Conservation (phyloP, 2,329 filamentous ascomycete species). For the Fusarium odoratissimum region DNA sequence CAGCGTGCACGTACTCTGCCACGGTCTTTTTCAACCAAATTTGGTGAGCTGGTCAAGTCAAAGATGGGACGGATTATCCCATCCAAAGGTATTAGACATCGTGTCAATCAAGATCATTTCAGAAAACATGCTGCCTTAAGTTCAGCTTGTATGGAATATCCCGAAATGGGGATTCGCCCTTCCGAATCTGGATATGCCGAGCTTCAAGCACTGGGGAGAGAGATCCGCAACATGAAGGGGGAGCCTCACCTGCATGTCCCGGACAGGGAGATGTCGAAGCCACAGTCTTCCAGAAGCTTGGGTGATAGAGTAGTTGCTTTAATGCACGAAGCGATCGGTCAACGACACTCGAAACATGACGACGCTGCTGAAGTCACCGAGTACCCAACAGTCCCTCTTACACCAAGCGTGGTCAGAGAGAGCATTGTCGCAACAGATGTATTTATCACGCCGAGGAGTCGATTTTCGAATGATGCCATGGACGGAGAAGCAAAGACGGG, state of each 20-base stretch:
- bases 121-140: neutral
- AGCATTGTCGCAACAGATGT: slow-evolving; percentile 35
- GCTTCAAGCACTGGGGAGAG: slow-evolving; percentile 32
- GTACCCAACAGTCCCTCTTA: slow-evolving; percentile 10
- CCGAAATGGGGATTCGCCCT: slow-evolving; percentile 41
- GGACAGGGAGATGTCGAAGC: neutral
- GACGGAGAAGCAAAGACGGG: neutral
- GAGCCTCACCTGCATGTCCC: neutral
- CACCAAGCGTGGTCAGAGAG: slow-evolving; percentile 23
- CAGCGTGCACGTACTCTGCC: slow-evolving; percentile 11
- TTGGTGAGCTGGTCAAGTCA: slow-evolving; percentile 46
- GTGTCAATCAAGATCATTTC: neutral
- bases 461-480: slow-evolving; percentile 13
- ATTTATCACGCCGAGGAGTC: slow-evolving; percentile 40
- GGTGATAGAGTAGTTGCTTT: slow-evolving; percentile 35
- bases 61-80: slow-evolving; percentile 26
- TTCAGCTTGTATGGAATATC: slow-evolving; percentile 33
- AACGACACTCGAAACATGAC: slow-evolving; percentile 11
- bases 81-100: slow-evolving; percentile 2
- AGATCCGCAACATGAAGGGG: slow-evolving; percentile 37
- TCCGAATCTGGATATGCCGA: slow-evolving; percentile 39
- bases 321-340: slow-evolving; percentile 26
- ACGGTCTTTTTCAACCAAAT: slow-evolving; percentile 46
- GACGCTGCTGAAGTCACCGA: neutral
- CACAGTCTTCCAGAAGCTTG: slow-evolving; percentile 28